Base-by-base conservation (phyloP, 345 rosid genomes). In the Murraya paniculata region DNA sequence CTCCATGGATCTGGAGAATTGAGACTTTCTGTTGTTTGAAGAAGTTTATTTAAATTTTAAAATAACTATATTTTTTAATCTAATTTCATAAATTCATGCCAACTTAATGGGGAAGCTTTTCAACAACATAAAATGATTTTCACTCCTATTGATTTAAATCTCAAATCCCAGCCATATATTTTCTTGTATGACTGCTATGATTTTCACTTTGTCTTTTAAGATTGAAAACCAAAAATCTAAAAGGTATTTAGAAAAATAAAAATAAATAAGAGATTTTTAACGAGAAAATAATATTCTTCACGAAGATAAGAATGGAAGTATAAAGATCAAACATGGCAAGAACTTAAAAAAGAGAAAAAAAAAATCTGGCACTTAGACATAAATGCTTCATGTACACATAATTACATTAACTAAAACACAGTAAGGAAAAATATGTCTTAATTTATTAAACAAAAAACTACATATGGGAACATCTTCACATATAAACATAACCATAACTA, bases 301-400 rank as follows among this genome's bases (percentile, higher is more conserved):
- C 27, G 5, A 14, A 55, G 36, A 70, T 18, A 48, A 3, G n/a
- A 35, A 72, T n/a, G 65, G 55, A 57, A 71, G n/a, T 39, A 27
- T 1, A 61, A 7, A 74, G 77, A 74, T 74, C 59, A 74, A 60
- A 61, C 77, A 74, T 41, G 69, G 69, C 45, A 61, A 61, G 27
- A 10, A 27, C 31, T 65, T 7, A 35, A 21, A 19, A 33, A 19
- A 0, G 3, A 39, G 41, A 41, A 61, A 61, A 38, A 38, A 58
- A 18, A 38, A 24, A 39, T 25, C 18, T 9, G 13, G 0, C 24
- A 19, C 61, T 19, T 33, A 1, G 0, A 19, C 45, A 75, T 64
- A 64, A 64, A 64, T 11, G n/a, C 62, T 48, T 24, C 61, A 22
- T 33, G 24, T 35, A 33, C n/a, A 38, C 38, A 4, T 36, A 48